Evolutionary conservation across 2,329 filamentous ascomycete species (phyloP).

Genomic region (Blumeria hordei): DNA sequence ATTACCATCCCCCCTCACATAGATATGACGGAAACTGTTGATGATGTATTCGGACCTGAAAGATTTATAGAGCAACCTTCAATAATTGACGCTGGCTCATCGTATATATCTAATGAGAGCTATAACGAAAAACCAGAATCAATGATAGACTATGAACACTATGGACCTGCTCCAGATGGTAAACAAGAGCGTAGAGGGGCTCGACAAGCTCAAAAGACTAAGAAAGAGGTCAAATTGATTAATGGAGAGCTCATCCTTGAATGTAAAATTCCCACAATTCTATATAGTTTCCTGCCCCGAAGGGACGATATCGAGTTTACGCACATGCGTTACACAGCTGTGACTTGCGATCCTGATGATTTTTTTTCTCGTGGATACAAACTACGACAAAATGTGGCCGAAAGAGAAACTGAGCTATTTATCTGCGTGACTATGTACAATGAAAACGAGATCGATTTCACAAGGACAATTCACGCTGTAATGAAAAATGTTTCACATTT

Average conservation of each 20-base stretch:
- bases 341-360: constrained; percentile 93
- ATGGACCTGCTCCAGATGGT: constrained; percentile 67
- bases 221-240: constrained; percentile 85
- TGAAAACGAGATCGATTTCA: constrained; percentile 90
- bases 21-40: constrained; percentile 24
- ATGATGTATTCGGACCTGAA: constrained; percentile 48
- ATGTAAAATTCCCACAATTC: constrained; percentile 95
- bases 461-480: constrained; percentile 91
- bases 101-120: constrained; percentile 19
- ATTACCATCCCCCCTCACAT: constrained; percentile 44
- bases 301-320: constrained; percentile 92
- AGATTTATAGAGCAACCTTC: constrained; percentile 9
- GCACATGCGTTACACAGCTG: constrained; percentile 94
- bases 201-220: constrained; percentile 65
- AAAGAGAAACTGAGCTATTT: constrained; percentile 80
- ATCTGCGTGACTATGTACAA: constrained; percentile 99
- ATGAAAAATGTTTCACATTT: constrained; percentile 98
- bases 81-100: constrained; percentile 13
- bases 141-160: constrained; percentile 47
- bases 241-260: constrained; percentile 94
- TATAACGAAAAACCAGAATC: constrained; percentile 16
- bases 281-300: constrained; percentile 87
- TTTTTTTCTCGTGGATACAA: constrained; percentile 79
- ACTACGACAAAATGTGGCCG: constrained; percentile 70
- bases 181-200: constrained; percentile 75